Conservation (phyloP, 805 yeast species). For the Ogataea parapolymorpha region DNA sequence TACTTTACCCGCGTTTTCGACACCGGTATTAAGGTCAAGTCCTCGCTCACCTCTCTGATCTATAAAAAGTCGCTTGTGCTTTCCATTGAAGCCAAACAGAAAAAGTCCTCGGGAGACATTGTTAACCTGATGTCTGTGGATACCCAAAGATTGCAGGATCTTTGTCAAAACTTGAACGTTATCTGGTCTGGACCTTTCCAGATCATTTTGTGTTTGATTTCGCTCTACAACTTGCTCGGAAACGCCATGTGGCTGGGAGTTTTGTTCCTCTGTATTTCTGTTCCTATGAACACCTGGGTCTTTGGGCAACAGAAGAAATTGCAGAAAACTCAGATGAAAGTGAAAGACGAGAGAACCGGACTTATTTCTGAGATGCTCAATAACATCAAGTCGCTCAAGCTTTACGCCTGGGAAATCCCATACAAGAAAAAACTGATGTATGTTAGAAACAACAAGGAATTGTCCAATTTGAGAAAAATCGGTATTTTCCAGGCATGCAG, state of each 20-base stretch:
- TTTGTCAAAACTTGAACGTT: conserved; percentile 72
- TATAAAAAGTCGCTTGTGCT: conserved; percentile 66
- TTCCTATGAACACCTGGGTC: conserved; percentile 73
- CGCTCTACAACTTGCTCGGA: conserved; percentile 72
- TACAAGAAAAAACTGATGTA: conserved; percentile 67
- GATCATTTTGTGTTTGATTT: conserved; percentile 67
- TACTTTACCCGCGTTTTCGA: conserved; percentile 73
- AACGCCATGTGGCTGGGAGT: conserved; percentile 98
- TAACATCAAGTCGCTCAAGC: conserved; percentile 86
- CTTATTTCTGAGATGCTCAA: conserved; percentile 83
- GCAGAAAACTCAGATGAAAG: conserved; percentile 83
- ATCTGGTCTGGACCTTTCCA: conserved; percentile 95
- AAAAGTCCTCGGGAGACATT: conserved; percentile 84
- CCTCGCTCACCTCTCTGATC: conserved; percentile 63
- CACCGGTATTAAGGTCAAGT: conserved; percentile 71
- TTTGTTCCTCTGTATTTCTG: conserved; percentile 66
- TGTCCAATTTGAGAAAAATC: conserved; percentile 69
- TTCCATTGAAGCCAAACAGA: conserved; percentile 67
- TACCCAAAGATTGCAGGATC: conserved; percentile 81
- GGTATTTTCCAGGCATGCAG: conserved; percentile 70
- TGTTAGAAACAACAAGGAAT: conserved; percentile 86
- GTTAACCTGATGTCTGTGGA: conserved; percentile 95
- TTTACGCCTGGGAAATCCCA: conserved; percentile 95
- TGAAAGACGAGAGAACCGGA: conserved; percentile 90
- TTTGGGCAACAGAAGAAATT: conserved; percentile 65